Conservation (phyloP, 768 basidiomycete species). For the Leccinum broughii region DNA sequence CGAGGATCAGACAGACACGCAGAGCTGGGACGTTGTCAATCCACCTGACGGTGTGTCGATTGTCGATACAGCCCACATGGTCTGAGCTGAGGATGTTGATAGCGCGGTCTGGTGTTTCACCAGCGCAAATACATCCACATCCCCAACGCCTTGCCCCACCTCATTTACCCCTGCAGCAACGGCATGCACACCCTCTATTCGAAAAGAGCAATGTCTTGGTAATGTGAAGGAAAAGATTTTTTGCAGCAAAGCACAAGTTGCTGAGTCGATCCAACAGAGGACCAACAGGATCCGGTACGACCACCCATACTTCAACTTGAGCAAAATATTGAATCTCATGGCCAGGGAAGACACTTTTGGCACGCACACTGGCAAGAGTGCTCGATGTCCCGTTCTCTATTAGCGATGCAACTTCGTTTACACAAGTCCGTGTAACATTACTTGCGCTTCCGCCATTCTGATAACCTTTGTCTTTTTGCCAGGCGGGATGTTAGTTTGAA, state of each 20-base stretch:
- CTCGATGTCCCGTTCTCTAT: conserved; percentile 94
- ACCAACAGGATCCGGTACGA: conserved; percentile 81
- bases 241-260: conserved; percentile 2
- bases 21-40: conserved; percentile 30
- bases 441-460: conserved; percentile 3
- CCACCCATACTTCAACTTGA: conserved; percentile 14
- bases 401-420: conserved; percentile 92
- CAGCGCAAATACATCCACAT: conserved; percentile 66
- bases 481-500: conserved; percentile 71
- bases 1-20: conserved; percentile 37
- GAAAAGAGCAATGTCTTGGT: conserved; percentile 98
- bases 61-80: background rate
- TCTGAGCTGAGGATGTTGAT: background rate
- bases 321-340: conserved; percentile 4
- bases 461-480: conserved; percentile 9
- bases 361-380: conserved; percentile 87
- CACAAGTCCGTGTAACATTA: conserved; percentile 56
- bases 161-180: conserved; percentile 40
- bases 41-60: conserved; percentile 31
- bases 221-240: conserved; percentile 53
- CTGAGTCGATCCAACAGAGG: conserved; percentile 47
- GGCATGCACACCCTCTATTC: conserved; percentile 57
- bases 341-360: conserved; percentile 85
- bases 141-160: conserved; percentile 39
- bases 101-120: conserved; percentile 45